A percentile compares a stretch with the other conserved stretches of the same genome.
Evolutionary conservation across 75 land plant species (phyloP).

Genomic region (Selaginella tamariscina): DNA sequence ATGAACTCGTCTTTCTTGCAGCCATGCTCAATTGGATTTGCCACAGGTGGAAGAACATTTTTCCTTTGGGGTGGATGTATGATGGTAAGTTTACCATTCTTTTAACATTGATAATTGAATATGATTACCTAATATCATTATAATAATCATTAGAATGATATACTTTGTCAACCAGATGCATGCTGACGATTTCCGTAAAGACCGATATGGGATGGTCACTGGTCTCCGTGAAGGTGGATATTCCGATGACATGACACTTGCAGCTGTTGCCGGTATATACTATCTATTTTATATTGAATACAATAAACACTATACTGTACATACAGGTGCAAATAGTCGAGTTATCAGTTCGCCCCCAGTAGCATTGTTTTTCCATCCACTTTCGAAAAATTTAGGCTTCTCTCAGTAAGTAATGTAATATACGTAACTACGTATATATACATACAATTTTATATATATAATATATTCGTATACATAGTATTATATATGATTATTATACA

Average conservation of each 20-base stretch:
- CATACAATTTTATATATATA: too few relatives aligned
- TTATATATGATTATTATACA: constrained; percentile 15
- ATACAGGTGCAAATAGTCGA: constrained; percentile 21
- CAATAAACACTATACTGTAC: background rate
- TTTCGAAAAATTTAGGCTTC: constrained; percentile 48
- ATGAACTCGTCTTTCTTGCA: too few relatives aligned
- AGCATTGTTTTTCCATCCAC: constrained; percentile 85
- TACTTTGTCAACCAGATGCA: constrained; percentile 90
- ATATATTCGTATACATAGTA: background rate
- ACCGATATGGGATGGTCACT: constrained; percentile 70
- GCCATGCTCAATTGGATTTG: constrained; percentile 99
- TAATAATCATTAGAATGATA: too few relatives aligned
- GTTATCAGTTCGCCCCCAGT: constrained; percentile 64
- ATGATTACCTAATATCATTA: too few relatives aligned
- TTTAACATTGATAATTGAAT: too few relatives aligned
- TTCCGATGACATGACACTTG: constrained; percentile 99
- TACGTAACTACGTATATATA: too few relatives aligned
- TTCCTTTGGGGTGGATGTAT: constrained; percentile 99
- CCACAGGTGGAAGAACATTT: constrained; percentile 94
- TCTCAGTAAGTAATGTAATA: too few relatives aligned
- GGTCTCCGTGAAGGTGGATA: constrained; percentile 91
- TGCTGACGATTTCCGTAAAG: constrained; percentile 90
- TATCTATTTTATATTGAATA: background rate
- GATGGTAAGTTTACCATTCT: too few relatives aligned
- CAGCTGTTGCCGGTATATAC: constrained; percentile 81